These are phyloP conservation scores for Paramecium primaurelia DNA, from an alignment of 73 alveolate species.

Conservation along the genomic window DNA sequence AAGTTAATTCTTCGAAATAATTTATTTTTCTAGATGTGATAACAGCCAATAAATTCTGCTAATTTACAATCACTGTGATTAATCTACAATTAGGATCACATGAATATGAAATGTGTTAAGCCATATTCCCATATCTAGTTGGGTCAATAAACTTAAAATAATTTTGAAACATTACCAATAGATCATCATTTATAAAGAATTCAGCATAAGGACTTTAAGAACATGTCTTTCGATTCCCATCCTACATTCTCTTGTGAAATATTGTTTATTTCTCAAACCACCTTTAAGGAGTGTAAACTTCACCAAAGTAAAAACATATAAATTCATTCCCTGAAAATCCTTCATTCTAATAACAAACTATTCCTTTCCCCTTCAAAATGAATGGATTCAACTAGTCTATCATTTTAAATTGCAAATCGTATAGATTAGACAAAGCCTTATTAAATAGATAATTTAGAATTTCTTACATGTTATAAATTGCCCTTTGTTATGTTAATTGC, in stretches of 20 bases:
- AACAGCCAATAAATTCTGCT: background rate
- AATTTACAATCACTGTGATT: background rate
- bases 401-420: background rate
- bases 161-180: background rate
- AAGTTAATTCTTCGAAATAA: background rate
- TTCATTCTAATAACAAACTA: background rate
- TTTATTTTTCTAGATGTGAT: background rate
- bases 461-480: background rate
- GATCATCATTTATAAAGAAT: background rate
- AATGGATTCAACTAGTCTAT: background rate
- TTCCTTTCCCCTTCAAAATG: background rate
- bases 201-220: background rate
- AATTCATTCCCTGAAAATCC: background rate
- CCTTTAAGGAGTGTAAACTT: slow-evolving; percentile 12
- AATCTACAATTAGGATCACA: slow-evolving; percentile 1
- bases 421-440: background rate
- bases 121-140: slow-evolving; percentile 4
- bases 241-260: background rate
- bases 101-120: background rate
- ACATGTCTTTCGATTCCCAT: background rate
- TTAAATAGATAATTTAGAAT: background rate
- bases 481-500: background rate
- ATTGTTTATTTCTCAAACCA: slow-evolving; percentile 32
- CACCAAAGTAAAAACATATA: slow-evolving; percentile 9
- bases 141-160: background rate